phyloP scores from a whole-genome alignment of 208 protist species.

The Ichthyophonus hoferi region DNA sequence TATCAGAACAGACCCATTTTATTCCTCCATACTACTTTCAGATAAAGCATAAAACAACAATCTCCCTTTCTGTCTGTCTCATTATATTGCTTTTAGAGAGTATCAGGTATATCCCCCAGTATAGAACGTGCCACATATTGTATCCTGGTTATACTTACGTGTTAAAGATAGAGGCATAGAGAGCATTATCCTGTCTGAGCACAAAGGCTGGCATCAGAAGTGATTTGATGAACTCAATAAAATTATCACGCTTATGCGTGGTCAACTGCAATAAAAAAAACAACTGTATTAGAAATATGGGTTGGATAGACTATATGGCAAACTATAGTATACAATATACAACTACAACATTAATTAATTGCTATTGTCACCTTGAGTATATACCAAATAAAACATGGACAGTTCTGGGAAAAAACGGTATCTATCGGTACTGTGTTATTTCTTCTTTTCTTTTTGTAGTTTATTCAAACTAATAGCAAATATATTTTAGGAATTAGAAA shows the following conservation, averaged over 20 bases:
- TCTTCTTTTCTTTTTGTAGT: too few species aligned
- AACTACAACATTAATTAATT: not conserved
- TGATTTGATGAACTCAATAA: constrained; percentile 29
- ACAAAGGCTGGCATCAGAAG: not conserved
- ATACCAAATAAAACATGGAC: not conserved
- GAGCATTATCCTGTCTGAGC: not conserved
- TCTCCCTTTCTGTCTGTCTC: too few species aligned
- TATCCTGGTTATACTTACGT: constrained; percentile 11
- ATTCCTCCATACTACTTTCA: too few species aligned
- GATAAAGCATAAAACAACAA: too few species aligned
- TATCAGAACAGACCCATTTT: too few species aligned
- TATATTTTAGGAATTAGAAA: not conserved
- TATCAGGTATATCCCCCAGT: too few species aligned
- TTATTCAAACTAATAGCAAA: too few species aligned
- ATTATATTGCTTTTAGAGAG: too few species aligned
- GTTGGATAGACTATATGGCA: not conserved
- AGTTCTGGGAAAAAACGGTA: too few species aligned
- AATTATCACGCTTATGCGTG: not conserved
- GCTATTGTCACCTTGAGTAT: not conserved
- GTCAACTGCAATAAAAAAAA: not conserved
- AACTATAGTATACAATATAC: not conserved
- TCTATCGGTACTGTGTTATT: too few species aligned
- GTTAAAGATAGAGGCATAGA: not conserved
- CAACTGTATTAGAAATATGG: too few species aligned
- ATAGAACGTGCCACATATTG: too few species aligned